Percentiles rank a stretch among this genome's conserved stretches.
Evolutionary conservation across 1,139 yeast species (phyloP).

Genomic region (Arxiozyma heterogenica): DNA sequence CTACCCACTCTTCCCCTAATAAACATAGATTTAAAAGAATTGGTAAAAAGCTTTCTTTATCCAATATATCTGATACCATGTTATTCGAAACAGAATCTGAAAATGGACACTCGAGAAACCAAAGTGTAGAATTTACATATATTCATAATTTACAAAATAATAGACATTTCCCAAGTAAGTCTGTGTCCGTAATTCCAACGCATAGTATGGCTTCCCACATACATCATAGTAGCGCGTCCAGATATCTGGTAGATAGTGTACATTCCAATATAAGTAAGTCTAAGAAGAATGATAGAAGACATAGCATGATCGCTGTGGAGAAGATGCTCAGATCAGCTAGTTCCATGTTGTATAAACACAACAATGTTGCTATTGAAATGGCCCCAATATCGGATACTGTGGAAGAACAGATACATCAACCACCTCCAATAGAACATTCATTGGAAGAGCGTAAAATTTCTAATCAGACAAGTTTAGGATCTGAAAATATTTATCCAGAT

Average conservation of each 20-base stretch:
- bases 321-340: slow-evolving; percentile 13
- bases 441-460: slow-evolving; percentile 4
- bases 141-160: slow-evolving; percentile 24
- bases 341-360: slow-evolving; percentile 13
- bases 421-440: background rate
- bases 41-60: slow-evolving; percentile 26
- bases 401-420: background rate
- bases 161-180: slow-evolving; percentile 24
- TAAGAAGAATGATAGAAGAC: slow-evolving; percentile 13
- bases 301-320: slow-evolving; percentile 17
- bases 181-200: slow-evolving; percentile 12
- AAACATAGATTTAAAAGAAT: slow-evolving; percentile 24
- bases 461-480: slow-evolving; percentile 8
- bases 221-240: background rate
- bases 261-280: background rate
- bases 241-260: background rate
- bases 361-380: slow-evolving; percentile 8
- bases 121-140: slow-evolving; percentile 27
- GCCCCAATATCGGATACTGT: background rate
- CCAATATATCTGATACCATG: slow-evolving; percentile 23
- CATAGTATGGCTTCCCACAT: slow-evolving; percentile 5
- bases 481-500: slow-evolving; percentile 19
- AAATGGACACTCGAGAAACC: slow-evolving; percentile 18
- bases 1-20: slow-evolving; percentile 26
- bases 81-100: slow-evolving; percentile 4